Base-by-base conservation (phyloP, 805 yeast genomes). In the Starmerella apis region DNA sequence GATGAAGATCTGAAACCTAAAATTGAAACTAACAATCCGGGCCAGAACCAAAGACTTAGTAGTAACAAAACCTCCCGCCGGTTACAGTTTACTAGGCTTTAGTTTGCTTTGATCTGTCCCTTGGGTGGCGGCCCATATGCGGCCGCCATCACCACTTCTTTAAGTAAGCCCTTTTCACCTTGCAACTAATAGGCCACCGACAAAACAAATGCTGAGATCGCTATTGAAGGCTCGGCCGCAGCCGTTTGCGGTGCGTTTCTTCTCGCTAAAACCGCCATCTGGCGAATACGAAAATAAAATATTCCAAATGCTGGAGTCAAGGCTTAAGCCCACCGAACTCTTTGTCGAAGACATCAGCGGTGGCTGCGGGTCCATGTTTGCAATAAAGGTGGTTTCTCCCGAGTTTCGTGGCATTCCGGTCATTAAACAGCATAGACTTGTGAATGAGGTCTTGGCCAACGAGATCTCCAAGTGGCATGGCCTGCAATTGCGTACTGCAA, bases 331-430 rank as follows among this genome's bases (percentile, higher is more conserved):
- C 1, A 64, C 68, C 27, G 67, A 66, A 31, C 68, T 88, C 42
- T 71, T 73, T 24, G 96, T 90, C 6, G 71, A 73, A 56, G 97
- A 90, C 63, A 79, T 90, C 8, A 81, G 92, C 24, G 97, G 90
- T 18, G 98, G 98, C 0, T 92, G 98, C 68, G 98, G 98, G 1
- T 87, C 96, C 6, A 92, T 92, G 98, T 92, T 86, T 68, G 86
- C 95, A 43, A 90, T 92, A 46, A 69, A 73, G 51, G 76, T 92
- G 16, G 83, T 80, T 42, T 80, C 92, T 48, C 72, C 71, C 1
- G 70, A 77, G 60, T 92, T 92, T 68, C 78, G 83, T 58, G 95
- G 95, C 0, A 62, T 85, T 39, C 71, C 85, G 1, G 86, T 86
- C 80, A 74, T 92, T 56, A 88, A 87, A 63, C 98, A 92, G 65